Base-by-base conservation (phyloP, 305 asterid genomes). In the Plantago coronopus region DNA sequence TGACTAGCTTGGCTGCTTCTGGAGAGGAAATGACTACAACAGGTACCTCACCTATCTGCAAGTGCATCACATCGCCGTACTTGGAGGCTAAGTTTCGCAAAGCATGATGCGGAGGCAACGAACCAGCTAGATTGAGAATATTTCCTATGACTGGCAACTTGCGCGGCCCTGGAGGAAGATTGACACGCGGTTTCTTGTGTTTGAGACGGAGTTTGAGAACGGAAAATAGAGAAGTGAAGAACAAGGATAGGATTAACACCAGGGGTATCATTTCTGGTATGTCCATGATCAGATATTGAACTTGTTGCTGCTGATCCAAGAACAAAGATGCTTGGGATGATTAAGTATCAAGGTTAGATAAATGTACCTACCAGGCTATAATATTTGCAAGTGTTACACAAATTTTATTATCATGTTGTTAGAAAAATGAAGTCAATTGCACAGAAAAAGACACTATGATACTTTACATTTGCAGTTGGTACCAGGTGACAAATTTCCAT, bases 91-190 rank as follows among this genome's bases (percentile, higher is more conserved):
- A 38, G 2, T 54, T 8, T 69, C 38, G 42, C 20, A 79, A 62
- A 31, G 71, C 61, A 14, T 59, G 73, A 48, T 79, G 88, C 2
- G 85, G 85, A 25, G 65, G 65, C 5, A 53, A 7, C 1, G 72
- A 49, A 21, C 83, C 77, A 7, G 53, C 29, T 17, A 77, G 37
- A 15, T 47, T 75, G 59, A 70, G 83, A 22, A 71, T 13, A 17
- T 71, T 74, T 62, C 86, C 83, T 5, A 72, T 8, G 1, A 80
- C 5, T 8, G 83, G 83, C 14, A 81, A 69, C 57, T 57, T 78
- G 69, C 78, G 69, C 34, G 87, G 87, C 17, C 87, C 87, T 25
- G 83, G 87, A 14, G 83, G 83, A 51, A 63, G 57, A 23, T 19
- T 19, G 5, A 11, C 34, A 4, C 9, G 14, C 13, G 63, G 0